A percentile compares a stretch with the other conserved stretches of the same genome.
phyloP scores from a whole-genome alignment of 352 stramenopile species.

The Globisporangium megalacanthum region DNA sequence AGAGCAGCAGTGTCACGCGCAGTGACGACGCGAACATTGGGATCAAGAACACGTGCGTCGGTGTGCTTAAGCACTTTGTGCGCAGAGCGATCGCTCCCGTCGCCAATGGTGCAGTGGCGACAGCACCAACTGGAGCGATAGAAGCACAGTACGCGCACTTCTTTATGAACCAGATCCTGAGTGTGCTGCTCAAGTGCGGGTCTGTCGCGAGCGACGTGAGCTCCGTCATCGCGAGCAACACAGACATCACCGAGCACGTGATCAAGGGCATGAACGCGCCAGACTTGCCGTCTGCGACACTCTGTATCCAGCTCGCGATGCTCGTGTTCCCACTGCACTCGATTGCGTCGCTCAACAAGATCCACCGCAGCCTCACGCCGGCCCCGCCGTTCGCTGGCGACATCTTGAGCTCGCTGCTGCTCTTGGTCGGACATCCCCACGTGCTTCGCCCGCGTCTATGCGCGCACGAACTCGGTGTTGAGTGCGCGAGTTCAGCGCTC shows the following conservation, averaged over 20 bases:
- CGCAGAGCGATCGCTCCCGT: conserved; percentile 8
- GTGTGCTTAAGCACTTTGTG: conserved; percentile 58
- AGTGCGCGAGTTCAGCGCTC: conserved; percentile 54
- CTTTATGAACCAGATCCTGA: conserved; percentile 74
- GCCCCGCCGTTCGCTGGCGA: conserved; percentile 20
- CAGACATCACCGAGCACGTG: conserved; percentile 52
- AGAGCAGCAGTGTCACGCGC: conserved; percentile 5
- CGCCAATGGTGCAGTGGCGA: neutral
- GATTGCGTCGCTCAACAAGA: conserved; percentile 66
- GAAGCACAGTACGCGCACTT: conserved; percentile 44
- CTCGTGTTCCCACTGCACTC: conserved; percentile 77
- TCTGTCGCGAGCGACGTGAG: conserved; percentile 57
- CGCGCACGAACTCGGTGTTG: conserved; percentile 73
- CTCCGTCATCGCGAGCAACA: conserved; percentile 50
- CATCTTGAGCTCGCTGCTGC: conserved; percentile 56
- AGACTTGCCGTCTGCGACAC: conserved; percentile 58
- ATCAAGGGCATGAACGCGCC: conserved; percentile 54
- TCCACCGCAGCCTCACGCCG: conserved; percentile 35
- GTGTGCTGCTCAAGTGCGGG: conserved; percentile 66
- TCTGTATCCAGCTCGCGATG: conserved; percentile 83
- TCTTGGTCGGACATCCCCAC: conserved; percentile 55
- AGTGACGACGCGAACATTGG: conserved; percentile 22
- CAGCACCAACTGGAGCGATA: conserved; percentile 1
- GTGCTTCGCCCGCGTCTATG: conserved; percentile 66
- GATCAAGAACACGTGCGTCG: conserved; percentile 61